Base-by-base conservation (phyloP, 2,329 filamentous ascomycete genomes). In the Sarocladiaceae sp. region DNA sequence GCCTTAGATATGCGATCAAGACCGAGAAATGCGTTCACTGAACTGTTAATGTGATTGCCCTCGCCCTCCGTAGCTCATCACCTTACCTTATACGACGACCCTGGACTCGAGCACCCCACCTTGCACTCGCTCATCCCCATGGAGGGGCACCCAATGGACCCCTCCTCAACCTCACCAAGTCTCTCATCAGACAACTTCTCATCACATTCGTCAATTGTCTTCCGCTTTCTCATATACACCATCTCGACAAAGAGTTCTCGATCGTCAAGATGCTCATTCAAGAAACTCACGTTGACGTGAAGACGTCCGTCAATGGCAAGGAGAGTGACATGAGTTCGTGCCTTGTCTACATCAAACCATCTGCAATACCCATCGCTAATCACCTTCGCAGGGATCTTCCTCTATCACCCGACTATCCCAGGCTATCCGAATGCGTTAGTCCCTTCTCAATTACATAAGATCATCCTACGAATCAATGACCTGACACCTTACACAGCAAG, bases 381-480 rank as follows among this genome's bases (percentile, higher is more conserved):
- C 33, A 23, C 26, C 26, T 51, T 20, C 5, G 8, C 33, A 96
- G 90, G 91, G 59, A 87, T 96, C 64, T 96, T 92, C 70, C 66
- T 95, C 65, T 96, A 92, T 71, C 90, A 96, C 65, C 92, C 92
- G 7, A 83, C 82, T 13, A 86, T 97, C 58, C 82, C 90, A 1
- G 86, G 87, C 55, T 96, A 96, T 65, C 90, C 92, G 25, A 85
- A 94, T 59, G 92, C 92, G 69, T 91, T 83, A 63, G 78, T 44
- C 39, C 17, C 33, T 37, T 37, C 26, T 23, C 31, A 33, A 50
- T 20, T n/a, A 15, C 44, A 48, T 28, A 12, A 48, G 20, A 29
- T 28, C 15, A 15, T 22, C 2, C 17, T n/a, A 42, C 29, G 23
- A 29, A n/a, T n/a, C n/a, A n/a, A n/a, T n/a, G n/a, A n/a, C n/a